Percentiles rank a stretch among this genome's conserved stretches.
phyloP scores from a whole-genome alignment of 352 stramenopile genomes.

The Phytophthora sp. region DNA sequence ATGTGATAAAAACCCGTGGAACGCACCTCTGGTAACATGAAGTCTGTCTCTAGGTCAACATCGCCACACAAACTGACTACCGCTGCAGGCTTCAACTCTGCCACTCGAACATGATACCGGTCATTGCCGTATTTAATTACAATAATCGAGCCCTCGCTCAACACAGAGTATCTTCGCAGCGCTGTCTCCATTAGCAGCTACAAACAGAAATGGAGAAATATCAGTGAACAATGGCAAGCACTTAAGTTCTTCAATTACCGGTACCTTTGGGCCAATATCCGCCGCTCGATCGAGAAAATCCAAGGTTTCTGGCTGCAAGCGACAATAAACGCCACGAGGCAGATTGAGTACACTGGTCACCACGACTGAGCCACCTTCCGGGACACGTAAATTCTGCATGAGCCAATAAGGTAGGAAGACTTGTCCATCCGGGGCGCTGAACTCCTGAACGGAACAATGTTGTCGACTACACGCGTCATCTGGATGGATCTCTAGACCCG shows the following conservation, averaged over 20 bases:
- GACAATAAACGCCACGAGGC: slow-evolving; percentile 59
- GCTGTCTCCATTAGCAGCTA: slow-evolving; percentile 65
- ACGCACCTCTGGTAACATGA: slow-evolving; percentile 46
- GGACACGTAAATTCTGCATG: slow-evolving; percentile 61
- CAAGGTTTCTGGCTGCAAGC: slow-evolving; percentile 52
- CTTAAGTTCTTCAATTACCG: no score
- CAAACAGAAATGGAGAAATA: neutral
- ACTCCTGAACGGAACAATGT: slow-evolving; percentile 71
- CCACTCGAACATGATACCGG: slow-evolving; percentile 52
- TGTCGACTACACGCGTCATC: slow-evolving; percentile 21
- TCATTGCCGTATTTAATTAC: slow-evolving; percentile 57
- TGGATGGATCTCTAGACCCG: slow-evolving; percentile 22
- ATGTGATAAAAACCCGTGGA: neutral
- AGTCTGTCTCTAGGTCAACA: slow-evolving; percentile 70
- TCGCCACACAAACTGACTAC: slow-evolving; percentile 67
- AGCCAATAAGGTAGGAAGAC: slow-evolving; percentile 75
- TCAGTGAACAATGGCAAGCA: neutral
- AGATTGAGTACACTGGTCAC: slow-evolving; percentile 43
- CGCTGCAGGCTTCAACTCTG: slow-evolving; percentile 53
- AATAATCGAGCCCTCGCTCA: slow-evolving; percentile 59
- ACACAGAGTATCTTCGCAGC: slow-evolving; percentile 59
- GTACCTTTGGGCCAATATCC: slow-evolving; percentile 63
- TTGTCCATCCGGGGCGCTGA: slow-evolving; percentile 58
- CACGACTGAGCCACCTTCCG: slow-evolving; percentile 47
- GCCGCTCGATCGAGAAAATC: slow-evolving; percentile 60